Evolutionary conservation across 2,329 filamentous ascomycete species (phyloP).

Genomic region (Neopestalotiopsis rosae): DNA sequence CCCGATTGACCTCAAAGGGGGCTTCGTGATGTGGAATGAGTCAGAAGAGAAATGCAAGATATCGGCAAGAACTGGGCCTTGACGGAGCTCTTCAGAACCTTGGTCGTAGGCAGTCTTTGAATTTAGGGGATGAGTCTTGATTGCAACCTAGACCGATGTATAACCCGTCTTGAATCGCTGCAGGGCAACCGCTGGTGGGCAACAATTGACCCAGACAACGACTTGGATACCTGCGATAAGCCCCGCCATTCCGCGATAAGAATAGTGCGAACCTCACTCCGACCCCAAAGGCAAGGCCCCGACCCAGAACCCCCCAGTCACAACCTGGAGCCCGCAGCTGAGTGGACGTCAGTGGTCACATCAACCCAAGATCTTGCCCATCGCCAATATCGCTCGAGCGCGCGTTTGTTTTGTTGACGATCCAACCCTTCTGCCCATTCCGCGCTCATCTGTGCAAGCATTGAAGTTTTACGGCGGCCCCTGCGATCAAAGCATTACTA

Average conservation of each 20-base stretch:
- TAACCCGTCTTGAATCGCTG: neutral
- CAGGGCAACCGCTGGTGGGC: neutral
- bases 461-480: neutral
- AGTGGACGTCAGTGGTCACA: conserved; percentile 2
- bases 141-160: conserved; percentile 8
- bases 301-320: neutral
- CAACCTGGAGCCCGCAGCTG: neutral
- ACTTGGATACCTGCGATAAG: conserved; percentile 12
- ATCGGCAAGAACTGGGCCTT: too few species aligned
- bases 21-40: neutral
- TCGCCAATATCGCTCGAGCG: neutral
- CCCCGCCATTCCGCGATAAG: conserved; percentile 17
- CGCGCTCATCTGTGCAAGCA: neutral
- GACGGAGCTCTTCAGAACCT: neutral
- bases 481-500: neutral
- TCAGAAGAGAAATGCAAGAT: neutral
- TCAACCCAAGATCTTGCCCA: neutral
- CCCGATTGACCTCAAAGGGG: neutral
- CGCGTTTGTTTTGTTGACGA: neutral
- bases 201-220: neutral
- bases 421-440: neutral
- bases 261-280: conserved; percentile 3
- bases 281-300: neutral
- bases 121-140: neutral
- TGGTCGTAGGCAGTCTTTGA: neutral